phyloP scores from a whole-genome alignment of 2,329 filamentous ascomycete genomes.

The Neocatenulostroma microsporum region DNA sequence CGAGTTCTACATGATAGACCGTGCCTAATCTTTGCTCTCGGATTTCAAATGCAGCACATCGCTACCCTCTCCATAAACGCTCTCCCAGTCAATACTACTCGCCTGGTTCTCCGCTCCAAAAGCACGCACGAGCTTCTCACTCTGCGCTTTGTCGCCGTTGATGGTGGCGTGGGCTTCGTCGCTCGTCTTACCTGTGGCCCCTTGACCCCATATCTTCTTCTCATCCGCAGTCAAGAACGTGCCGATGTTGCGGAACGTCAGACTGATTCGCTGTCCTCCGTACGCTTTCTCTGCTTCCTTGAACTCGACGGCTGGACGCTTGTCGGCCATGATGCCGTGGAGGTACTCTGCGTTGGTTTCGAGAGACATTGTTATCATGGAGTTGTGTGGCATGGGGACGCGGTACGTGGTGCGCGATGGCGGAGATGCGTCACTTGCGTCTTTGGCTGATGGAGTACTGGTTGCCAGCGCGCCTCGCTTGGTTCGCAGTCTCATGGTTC shows the following conservation, averaged over 20 bases:
- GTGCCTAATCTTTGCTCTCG: too few species aligned
- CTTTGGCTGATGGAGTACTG: not conserved
- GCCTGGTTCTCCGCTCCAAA: slow-evolving; percentile 79
- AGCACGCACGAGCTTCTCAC: slow-evolving; percentile 61
- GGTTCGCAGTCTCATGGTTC: slow-evolving; percentile 81
- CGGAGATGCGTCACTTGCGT: not conserved
- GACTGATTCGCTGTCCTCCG: slow-evolving; percentile 70
- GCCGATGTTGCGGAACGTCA: slow-evolving; percentile 84
- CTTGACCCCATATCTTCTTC: slow-evolving; percentile 80
- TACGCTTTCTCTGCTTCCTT: slow-evolving; percentile 62
- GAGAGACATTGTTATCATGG: slow-evolving; percentile 73
- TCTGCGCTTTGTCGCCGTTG: slow-evolving; percentile 60
- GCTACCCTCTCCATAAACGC: slow-evolving; percentile 69
- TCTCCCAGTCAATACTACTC: slow-evolving; percentile 65
- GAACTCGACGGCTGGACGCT: slow-evolving; percentile 62
- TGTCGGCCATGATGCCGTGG: slow-evolving; percentile 86
- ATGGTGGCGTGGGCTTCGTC: slow-evolving; percentile 55
- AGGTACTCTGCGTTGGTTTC: slow-evolving; percentile 79
- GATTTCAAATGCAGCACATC: slow-evolving; percentile 69
- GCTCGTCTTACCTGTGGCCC: slow-evolving; percentile 62
- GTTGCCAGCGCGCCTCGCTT: slow-evolving; percentile 59
- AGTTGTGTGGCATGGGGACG: slow-evolving; percentile 76
- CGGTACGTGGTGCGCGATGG: slow-evolving; percentile 52
- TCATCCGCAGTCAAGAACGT: slow-evolving; percentile 67
- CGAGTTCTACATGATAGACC: too few species aligned